Evolutionary conservation across 257 asterid species (phyloP).

Genomic region (Fraxinus cuspidata): DNA sequence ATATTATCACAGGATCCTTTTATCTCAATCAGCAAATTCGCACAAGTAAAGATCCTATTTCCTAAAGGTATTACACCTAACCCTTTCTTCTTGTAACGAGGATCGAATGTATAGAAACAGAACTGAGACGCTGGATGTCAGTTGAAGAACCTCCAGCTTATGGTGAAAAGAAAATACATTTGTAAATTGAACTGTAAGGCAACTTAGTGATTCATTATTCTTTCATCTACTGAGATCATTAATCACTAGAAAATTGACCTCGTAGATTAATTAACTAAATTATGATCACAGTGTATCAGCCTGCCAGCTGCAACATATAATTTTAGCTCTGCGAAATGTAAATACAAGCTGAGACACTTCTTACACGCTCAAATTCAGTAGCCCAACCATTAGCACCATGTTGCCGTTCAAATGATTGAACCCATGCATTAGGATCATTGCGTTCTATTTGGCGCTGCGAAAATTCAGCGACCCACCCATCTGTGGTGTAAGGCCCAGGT

Average conservation of each 20-base stretch:
- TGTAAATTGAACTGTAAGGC: slow-evolving; percentile 8
- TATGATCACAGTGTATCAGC: neutral
- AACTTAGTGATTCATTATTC: slow-evolving; percentile 1
- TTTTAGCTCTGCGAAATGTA: slow-evolving; percentile 5
- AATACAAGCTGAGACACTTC: slow-evolving; percentile 32
- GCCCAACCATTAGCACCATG: slow-evolving; percentile 97
- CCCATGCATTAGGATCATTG: slow-evolving; percentile 82
- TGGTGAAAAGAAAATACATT: neutral
- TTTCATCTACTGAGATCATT: neutral
- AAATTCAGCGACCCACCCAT: slow-evolving; percentile 91
- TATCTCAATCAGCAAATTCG: neutral
- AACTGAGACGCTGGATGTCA: neutral
- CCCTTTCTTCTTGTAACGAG: neutral
- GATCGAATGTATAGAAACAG: neutral
- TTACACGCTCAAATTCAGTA: slow-evolving; percentile 94
- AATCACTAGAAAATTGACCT: slow-evolving; percentile 1
- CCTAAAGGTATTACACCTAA: neutral
- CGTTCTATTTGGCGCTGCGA: slow-evolving; percentile 53
- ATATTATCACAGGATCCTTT: neutral
- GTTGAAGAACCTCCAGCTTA: neutral
- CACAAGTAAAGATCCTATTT: neutral
- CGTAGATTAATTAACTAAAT: neutral
- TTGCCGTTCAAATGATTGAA: slow-evolving; percentile 83
- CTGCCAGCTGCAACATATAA: slow-evolving; percentile 27
- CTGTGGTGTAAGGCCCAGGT: slow-evolving; percentile 58